Percentiles rank a stretch among this genome's conserved stretches.
phyloP scores from a whole-genome alignment of 805 yeast species.

The Ogataea wickerhamii region DNA sequence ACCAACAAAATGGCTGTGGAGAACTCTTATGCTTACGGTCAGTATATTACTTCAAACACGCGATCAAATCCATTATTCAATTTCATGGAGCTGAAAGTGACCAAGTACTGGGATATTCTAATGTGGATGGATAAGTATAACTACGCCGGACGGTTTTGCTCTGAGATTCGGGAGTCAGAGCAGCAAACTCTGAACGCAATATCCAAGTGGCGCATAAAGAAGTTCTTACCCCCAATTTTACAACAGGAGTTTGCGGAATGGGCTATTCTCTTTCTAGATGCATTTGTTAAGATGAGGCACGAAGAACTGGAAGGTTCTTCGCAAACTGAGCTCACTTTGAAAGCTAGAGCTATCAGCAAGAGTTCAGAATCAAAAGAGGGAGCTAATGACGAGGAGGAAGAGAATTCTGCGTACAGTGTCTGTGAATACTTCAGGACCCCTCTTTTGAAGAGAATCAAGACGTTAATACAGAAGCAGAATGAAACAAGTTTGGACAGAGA shows the following conservation, averaged over 20 bases:
- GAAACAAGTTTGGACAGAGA: slow-evolving; percentile 69
- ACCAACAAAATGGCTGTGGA: slow-evolving; percentile 78
- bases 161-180: slow-evolving; percentile 41
- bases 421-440: slow-evolving; percentile 59
- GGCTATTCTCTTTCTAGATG: slow-evolving; percentile 72
- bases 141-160: slow-evolving; percentile 68
- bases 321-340: slow-evolving; percentile 43
- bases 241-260: slow-evolving; percentile 87
- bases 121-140: slow-evolving; percentile 94
- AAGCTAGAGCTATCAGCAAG: slow-evolving; percentile 67
- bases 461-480: slow-evolving; percentile 63
- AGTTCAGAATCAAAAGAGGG: slow-evolving; percentile 42
- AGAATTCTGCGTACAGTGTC: slow-evolving; percentile 36
- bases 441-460: slow-evolving; percentile 60
- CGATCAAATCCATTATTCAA: slow-evolving; percentile 79
- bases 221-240: slow-evolving; percentile 68
- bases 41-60: slow-evolving; percentile 72
- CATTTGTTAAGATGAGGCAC: slow-evolving; percentile 55
- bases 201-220: slow-evolving; percentile 74
- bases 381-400: slow-evolving; percentile 5
- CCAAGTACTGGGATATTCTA: slow-evolving; percentile 85
- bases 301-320: slow-evolving; percentile 25
- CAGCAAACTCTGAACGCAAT: slow-evolving; percentile 45
- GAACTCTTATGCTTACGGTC: slow-evolving; percentile 87
- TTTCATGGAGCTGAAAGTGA: slow-evolving; percentile 70